Evolutionary conservation across 202 grass and related monocot genomes (phyloP).

Genomic region (Hordeum pubiflorum): DNA sequence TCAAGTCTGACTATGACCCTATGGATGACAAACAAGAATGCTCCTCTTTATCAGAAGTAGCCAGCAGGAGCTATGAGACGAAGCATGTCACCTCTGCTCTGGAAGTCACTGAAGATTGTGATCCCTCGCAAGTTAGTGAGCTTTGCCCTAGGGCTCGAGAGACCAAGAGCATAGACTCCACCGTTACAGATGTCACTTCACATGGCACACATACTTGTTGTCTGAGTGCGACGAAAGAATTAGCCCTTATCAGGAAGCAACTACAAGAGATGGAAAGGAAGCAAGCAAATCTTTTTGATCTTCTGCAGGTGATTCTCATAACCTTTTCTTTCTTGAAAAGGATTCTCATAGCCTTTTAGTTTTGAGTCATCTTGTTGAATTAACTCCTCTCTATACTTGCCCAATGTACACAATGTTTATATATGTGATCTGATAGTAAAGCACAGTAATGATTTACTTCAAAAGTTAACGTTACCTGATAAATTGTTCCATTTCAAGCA

Average conservation of each 20-base stretch:
- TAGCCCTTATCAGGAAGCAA: conserved; percentile 70
- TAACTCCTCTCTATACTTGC: neutral
- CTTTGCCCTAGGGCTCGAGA: conserved; percentile 29
- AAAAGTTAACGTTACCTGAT: neutral
- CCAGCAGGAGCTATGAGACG: conserved; percentile 72
- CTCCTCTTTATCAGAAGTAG: conserved; percentile 67
- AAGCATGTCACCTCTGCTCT: conserved; percentile 52
- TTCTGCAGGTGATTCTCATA: conserved; percentile 57
- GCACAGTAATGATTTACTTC: neutral
- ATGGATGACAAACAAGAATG: conserved; percentile 59
- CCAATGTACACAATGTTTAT: neutral
- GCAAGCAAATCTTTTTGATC: conserved; percentile 61
- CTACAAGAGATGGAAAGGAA: conserved; percentile 85
- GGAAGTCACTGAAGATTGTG: conserved; percentile 39
- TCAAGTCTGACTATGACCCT: conserved; percentile 40
- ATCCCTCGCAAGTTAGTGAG: conserved; percentile 26
- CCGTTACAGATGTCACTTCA: conserved; percentile 54
- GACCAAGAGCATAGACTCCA: conserved; percentile 57
- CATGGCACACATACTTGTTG: conserved; percentile 65
- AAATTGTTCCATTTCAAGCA: neutral
- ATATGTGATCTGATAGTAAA: neutral
- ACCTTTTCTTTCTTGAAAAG: no score
- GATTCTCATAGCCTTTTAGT: conserved; percentile 3
- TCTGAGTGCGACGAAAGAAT: conserved; percentile 60
- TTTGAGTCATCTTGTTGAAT: conserved; percentile 4